Percentiles rank a stretch among this genome's conserved stretches.
Conservation (phyloP, 345 rosid species). For the Carallia brachiata region DNA sequence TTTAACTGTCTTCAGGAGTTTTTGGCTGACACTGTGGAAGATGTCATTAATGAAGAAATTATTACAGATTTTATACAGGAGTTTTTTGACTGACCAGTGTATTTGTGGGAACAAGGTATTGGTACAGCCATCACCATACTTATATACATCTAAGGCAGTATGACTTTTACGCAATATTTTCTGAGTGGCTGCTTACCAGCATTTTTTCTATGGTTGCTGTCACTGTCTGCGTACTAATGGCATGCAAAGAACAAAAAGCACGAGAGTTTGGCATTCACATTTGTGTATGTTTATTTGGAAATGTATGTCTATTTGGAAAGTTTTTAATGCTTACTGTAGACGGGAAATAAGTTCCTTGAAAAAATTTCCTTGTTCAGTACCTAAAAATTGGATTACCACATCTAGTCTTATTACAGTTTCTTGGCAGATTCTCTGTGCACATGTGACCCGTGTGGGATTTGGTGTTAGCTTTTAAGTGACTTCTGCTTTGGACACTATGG, state of each 20-base stretch:
- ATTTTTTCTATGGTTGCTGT: constrained; percentile 63
- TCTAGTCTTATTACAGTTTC: constrained; percentile 19
- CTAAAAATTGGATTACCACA: neutral
- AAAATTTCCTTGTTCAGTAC: neutral
- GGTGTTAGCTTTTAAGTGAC: constrained; percentile 63
- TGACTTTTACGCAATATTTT: constrained; percentile 14
- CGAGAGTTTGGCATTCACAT: constrained; percentile 60
- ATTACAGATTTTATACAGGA: constrained; percentile 59
- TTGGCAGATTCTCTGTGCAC: constrained; percentile 70
- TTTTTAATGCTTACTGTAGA: constrained; percentile 57
- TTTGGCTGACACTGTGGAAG: constrained; percentile 39
- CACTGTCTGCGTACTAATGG: constrained; percentile 62
- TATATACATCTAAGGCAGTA: constrained; percentile 1
- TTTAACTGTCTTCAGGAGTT: neutral
- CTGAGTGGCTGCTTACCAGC: constrained; percentile 35
- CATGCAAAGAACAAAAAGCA: constrained; percentile 73
- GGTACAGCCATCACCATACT: constrained; percentile 45
- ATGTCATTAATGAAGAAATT: constrained; percentile 64
- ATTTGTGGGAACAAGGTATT: constrained; percentile 61
- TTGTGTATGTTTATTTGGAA: constrained; percentile 61
- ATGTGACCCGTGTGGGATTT: constrained; percentile 79
- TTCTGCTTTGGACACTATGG: constrained; percentile 70
- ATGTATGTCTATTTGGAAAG: constrained; percentile 58
- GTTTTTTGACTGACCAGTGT: constrained; percentile 62
- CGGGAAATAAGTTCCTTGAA: constrained; percentile 55